Evolutionary conservation across 208 protist genomes (phyloP).

Genomic region (Borovskyia barvae): DNA sequence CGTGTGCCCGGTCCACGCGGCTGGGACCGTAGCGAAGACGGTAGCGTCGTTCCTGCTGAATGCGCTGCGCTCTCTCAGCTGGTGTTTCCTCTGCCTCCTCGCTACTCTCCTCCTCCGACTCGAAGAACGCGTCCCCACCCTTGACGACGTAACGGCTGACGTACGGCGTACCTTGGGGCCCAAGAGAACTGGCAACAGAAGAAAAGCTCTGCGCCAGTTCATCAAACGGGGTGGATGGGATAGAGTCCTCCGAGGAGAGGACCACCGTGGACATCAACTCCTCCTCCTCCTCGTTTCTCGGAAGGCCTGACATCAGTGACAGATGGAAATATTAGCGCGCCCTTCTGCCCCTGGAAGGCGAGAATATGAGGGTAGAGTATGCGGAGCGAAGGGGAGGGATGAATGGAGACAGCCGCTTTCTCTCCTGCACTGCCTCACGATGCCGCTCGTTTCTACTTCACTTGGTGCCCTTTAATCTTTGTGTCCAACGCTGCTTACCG

Average conservation of each 20-base stretch:
- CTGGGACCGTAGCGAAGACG: constrained; percentile 44
- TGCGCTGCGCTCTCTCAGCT: constrained; percentile 9
- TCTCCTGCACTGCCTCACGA: too few species aligned
- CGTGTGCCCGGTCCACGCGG: constrained; percentile 37
- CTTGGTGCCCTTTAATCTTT: too few species aligned
- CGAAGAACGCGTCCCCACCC: constrained; percentile 12
- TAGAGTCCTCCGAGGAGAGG: constrained; percentile 25
- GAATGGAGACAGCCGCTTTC: too few species aligned
- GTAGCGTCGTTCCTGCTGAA: constrained; percentile 10
- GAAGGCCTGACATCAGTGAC: too few species aligned
- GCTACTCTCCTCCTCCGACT: constrained; percentile 26
- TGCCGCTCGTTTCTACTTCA: too few species aligned
- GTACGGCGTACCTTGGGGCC: constrained; percentile 24
- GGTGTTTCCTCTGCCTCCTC: constrained; percentile 22
- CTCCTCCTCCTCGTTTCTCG: constrained; percentile 4
- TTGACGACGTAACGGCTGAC: constrained; percentile 10
- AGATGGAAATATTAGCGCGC: too few species aligned
- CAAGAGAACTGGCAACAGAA: constrained; percentile 40
- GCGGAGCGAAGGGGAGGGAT: too few species aligned
- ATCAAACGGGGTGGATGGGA: constrained; percentile 22
- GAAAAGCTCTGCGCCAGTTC: constrained; percentile 26
- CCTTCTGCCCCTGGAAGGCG: too few species aligned
- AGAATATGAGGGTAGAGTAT: too few species aligned
- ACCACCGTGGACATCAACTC: constrained; percentile 13
- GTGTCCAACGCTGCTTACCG: too few species aligned